Evolutionary conservation across 164 flowering plant genomes (phyloP), one percentile per base, ranked within the genome.

Genomic region (Macadamia tetraphylla): DNA sequence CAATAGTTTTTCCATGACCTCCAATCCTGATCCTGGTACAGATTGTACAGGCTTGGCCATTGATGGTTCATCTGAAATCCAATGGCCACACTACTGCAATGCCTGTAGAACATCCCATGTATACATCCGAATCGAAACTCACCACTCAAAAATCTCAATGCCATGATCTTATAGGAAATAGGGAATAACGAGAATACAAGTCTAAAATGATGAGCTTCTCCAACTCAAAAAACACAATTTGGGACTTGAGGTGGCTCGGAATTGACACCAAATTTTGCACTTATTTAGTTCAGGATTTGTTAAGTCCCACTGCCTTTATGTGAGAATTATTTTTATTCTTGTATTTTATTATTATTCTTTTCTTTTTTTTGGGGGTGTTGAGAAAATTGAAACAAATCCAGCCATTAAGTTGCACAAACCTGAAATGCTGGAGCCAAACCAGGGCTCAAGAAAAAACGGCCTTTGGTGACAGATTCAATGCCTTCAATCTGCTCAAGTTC

Each of bases 391-490:
- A 14, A 8, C 9, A 40, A 32, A 53, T 1, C 40, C 40, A 35
- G 40, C 40, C 63, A 46, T n/a, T 7, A 44, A 63, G 17, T 58
- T 67, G 46, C 60, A 18, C 42, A 46, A 76, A 92, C 99, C 97
- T 90, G 96, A 77, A 94, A 94, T 3, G 97, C 86, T 66, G 97
- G 95, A 73, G 95, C 95, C 71, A 94, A 81, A 65, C 96, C 97
- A 55, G 99, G 99, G 78, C 97, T 94, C 77, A 87, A 66, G 81
- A 87, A 90, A 76, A 87, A 92, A 14, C 95, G 85, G 64, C 99
- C 99, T 82, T 87, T 92, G 23, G 92, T 81, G 42, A 92, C 97
- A 48, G 83, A 75, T 46, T 84, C 79, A 62, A 92, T 77, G 8
- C 97, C 94, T 52, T 86, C 79, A 58, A 85, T 83, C 65, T 80